Base-by-base conservation (phyloP, 129 eudicot species). In the Artemisia annua region DNA sequence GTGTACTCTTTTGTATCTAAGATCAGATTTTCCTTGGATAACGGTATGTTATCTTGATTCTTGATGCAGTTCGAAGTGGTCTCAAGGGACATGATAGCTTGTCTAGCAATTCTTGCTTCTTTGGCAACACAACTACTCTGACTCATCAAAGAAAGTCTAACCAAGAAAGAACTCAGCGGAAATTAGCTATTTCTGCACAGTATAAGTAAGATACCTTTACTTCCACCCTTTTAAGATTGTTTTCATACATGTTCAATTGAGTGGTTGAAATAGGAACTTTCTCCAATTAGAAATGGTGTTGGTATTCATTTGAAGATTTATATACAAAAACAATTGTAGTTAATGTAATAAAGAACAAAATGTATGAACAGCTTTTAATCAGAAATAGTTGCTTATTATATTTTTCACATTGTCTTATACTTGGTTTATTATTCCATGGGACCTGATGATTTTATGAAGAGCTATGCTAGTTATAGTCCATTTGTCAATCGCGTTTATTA, bases 181-280 rank as follows among this genome's bases (percentile, higher is more conserved):
- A 82, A 64, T 75, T 89, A 74, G 76, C 87, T 17, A 80, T 89
- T 51, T 79, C 75, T 70, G 98, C 95, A 2, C 77, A 89, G 59
- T 81, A 85, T 75, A 68, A 78, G 96, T 90, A 85, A 53, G 84
- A 32, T 28, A 48, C 13, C 71, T 59, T 68, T 49, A 55, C 71
- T 13, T 54, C 30, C 30, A 48, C 3, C 3, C 15, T 24, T 68
- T 55, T 53, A 39, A 20, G 39, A 46, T 13, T 76, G 7, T 35
- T 76, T 67, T 12, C 28, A 30, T 56, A 7, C 12, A 4, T 3
- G 9, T 54, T 71, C 54, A 57, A 43, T 56, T 58, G 20, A 35
- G 5, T 70, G 48, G 16, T 20, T 48, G 49, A 13, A 2, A 4
- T 67, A 24, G 55, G 32, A 18, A 20, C 20, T 19, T 48, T 11